These are phyloP conservation scores for Cordyceps farinosa DNA, from an alignment of 2,329 filamentous ascomycete genomes.

Conservation along the genomic window DNA sequence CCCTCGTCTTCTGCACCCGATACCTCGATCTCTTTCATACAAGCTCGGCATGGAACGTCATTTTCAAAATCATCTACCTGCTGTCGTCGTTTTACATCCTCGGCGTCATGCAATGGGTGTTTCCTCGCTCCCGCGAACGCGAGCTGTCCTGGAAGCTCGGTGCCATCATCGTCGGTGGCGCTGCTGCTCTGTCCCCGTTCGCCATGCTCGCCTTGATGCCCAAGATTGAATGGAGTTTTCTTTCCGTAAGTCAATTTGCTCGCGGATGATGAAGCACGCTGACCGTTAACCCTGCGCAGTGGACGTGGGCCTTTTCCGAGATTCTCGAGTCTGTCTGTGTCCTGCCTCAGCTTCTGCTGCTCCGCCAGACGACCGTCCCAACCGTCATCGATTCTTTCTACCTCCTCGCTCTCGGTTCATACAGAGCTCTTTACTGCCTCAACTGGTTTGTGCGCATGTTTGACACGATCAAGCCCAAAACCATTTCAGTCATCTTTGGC, in stretches of 20 bases:
- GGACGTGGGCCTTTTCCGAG: conserved; percentile 83
- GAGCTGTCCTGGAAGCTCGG: conserved; percentile 95
- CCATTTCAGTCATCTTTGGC: conserved; percentile 78
- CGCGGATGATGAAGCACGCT: neutral
- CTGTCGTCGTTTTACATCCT: conserved; percentile 81
- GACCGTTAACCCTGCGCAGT: conserved; percentile 42
- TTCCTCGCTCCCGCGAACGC: conserved; percentile 79
- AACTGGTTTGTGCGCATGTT: conserved; percentile 79
- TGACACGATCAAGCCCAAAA: conserved; percentile 61
- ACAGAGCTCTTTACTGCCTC: conserved; percentile 82
- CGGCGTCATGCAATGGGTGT: conserved; percentile 80
- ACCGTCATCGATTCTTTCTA: conserved; percentile 98
- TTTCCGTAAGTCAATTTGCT: conserved; percentile 40
- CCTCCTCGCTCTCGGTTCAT: conserved; percentile 79
- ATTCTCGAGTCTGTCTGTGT: conserved; percentile 90
- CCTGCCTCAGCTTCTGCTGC: conserved; percentile 83
- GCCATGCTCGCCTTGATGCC: conserved; percentile 64
- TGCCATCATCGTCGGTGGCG: conserved; percentile 62
- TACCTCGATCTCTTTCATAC: conserved; percentile 78
- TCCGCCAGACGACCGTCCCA: conserved; percentile 91
- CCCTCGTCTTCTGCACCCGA: conserved; percentile 77
- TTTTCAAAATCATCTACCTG: conserved; percentile 90
- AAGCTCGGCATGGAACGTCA: conserved; percentile 62
- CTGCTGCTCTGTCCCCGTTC: conserved; percentile 66
- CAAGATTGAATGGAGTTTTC: conserved; percentile 42